A percentile compares a stretch with the other conserved stretches of the same genome.
These are phyloP conservation scores for Corynespora cassiicola DNA, from an alignment of 2,329 filamentous ascomycete species.

Conservation along the genomic window DNA sequence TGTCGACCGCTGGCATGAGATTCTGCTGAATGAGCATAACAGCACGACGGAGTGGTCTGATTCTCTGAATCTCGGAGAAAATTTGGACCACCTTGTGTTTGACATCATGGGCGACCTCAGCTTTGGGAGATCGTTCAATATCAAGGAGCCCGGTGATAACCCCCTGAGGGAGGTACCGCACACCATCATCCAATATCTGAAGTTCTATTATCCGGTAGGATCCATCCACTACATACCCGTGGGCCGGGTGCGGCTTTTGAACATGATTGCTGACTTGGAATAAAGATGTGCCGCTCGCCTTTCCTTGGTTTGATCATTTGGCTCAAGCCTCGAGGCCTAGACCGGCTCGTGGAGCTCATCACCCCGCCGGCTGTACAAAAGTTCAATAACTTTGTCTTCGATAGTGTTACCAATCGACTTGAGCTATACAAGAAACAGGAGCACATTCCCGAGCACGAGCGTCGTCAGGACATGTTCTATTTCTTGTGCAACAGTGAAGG, in stretches of 20 bases:
- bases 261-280: constrained; percentile 1
- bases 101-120: constrained; percentile 33
- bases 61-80: constrained; percentile 1
- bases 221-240: neutral
- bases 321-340: constrained; percentile 21
- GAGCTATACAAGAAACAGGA: constrained; percentile 7
- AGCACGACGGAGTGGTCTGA: constrained; percentile 2
- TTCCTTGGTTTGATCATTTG: constrained; percentile 15
- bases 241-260: neutral
- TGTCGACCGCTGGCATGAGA: constrained; percentile 2
- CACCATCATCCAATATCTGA: constrained; percentile 17
- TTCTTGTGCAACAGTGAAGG: constrained; percentile 49
- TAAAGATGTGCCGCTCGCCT: constrained; percentile 18
- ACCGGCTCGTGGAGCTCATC: constrained; percentile 12
- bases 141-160: constrained; percentile 30
- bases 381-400: constrained; percentile 18
- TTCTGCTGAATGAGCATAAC: neutral
- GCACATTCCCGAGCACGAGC: constrained; percentile 6
- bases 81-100: constrained; percentile 10
- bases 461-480: constrained; percentile 49
- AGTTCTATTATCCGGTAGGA: constrained; percentile 19
- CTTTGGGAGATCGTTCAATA: constrained; percentile 31
- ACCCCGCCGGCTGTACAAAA: constrained; percentile 15
- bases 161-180: constrained; percentile 16
- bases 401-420: constrained; percentile 10